These are phyloP conservation scores for Choricystis sp. DNA, from an alignment of 139 green algal species.

Conservation along the genomic window DNA sequence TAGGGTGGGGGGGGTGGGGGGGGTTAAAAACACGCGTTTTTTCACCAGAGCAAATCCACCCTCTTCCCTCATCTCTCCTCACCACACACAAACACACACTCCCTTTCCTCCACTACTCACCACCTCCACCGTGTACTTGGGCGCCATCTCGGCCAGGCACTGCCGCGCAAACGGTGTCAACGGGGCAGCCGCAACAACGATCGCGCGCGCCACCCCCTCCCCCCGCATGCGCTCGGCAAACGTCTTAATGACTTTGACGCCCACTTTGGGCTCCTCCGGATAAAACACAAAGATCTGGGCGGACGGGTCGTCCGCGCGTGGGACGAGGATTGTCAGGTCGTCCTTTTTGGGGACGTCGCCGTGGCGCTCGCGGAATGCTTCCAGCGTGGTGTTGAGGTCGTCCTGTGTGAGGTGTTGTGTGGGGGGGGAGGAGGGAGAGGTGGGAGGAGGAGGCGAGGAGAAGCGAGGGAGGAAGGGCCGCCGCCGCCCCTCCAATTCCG, in stretches of 20 bases:
- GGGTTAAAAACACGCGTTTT: background rate
- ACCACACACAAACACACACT: background rate
- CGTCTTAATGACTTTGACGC: constrained; percentile 90
- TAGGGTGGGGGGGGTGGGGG: background rate
- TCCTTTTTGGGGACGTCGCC: constrained; percentile 55
- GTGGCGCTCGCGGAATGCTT: constrained; percentile 65
- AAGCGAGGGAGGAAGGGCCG: background rate
- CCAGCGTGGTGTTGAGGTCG: constrained; percentile 50
- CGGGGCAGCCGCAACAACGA: constrained; percentile 65
- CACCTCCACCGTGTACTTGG: constrained; percentile 74
- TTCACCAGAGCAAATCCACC: background rate
- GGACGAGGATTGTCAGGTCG: constrained; percentile 65
- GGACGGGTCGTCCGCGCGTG: constrained; percentile 27
- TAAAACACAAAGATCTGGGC: constrained; percentile 94
- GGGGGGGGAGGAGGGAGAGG: background rate
- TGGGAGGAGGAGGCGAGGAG: background rate
- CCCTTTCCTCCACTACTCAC: constrained; percentile 5
- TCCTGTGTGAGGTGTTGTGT: constrained; percentile 20
- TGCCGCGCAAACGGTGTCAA: constrained; percentile 63
- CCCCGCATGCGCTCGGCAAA: constrained; percentile 80
- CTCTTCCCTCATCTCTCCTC: background rate
- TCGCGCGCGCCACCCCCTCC: constrained; percentile 54
- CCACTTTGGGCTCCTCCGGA: constrained; percentile 79
- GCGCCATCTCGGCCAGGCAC: constrained; percentile 42
- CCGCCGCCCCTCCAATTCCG: no score